These are phyloP conservation scores for Sutorius eximius DNA, from an alignment of 1,284 basidiomycete species.

Conservation along the genomic window DNA sequence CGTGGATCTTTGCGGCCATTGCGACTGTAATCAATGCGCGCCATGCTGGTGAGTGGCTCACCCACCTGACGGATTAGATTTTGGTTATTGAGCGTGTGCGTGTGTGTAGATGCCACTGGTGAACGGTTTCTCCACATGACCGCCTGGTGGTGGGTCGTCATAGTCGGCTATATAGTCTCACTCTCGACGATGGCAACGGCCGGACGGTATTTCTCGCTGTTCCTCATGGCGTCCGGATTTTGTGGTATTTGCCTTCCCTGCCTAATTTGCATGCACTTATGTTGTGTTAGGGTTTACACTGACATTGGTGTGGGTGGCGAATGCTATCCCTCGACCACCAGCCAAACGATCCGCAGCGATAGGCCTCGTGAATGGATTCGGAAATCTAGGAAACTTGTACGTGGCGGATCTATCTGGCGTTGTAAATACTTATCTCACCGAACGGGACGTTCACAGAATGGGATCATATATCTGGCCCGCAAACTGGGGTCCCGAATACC, in stretches of 20 bases:
- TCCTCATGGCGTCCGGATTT: conserved; percentile 61
- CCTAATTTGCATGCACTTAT: conserved; percentile 12
- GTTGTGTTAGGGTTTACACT: conserved; percentile 61
- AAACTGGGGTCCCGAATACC: conserved; percentile 50
- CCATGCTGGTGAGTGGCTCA: conserved; percentile 28
- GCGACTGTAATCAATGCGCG: conserved; percentile 54
- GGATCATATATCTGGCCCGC: conserved; percentile 56
- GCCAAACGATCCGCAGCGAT: conserved; percentile 54
- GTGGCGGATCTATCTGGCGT: conserved; percentile 4
- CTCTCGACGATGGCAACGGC: conserved; percentile 53
- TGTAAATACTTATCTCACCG: no score
- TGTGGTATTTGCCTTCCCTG: conserved; percentile 40
- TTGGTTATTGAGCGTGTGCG: no score
- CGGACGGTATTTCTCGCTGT: conserved; percentile 63
- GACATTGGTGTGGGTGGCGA: conserved; percentile 63
- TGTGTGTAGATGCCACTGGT: conserved; percentile 51
- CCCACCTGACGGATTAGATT: no score
- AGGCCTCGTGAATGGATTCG: conserved; percentile 34
- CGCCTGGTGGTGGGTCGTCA: conserved; percentile 58
- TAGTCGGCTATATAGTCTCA: conserved; percentile 63
- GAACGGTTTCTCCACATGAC: conserved; percentile 71
- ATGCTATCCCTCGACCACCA: conserved; percentile 62
- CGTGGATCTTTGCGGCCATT: conserved; percentile 53
- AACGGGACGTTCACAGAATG: conserved; percentile 33
- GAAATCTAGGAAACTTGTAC: conserved; percentile 34